Evolutionary conservation across 1,139 yeast genomes (phyloP).

Genomic region (Taiozyma sp.): DNA sequence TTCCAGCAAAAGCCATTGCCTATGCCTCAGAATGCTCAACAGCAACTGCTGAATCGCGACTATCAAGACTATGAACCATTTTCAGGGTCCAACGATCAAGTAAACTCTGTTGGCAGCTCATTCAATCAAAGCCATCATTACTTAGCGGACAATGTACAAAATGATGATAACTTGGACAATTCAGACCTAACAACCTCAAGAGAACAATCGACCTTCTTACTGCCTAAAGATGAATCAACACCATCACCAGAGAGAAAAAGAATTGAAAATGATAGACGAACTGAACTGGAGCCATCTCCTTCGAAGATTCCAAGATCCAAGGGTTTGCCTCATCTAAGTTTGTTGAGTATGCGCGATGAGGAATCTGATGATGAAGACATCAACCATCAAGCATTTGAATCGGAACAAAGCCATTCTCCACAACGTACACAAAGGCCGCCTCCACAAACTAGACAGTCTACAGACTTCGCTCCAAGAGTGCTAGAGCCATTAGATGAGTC

Average conservation of each 20-base stretch:
- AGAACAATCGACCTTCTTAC: not conserved
- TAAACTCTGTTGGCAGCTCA: not conserved
- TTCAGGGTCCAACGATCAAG: not conserved
- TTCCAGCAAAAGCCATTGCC: constrained; percentile 1
- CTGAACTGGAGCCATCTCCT: constrained; percentile 9
- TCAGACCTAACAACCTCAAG: constrained; percentile 3
- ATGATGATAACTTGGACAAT: constrained; percentile 4
- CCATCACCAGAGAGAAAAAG: constrained; percentile 5
- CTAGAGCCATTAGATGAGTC: constrained; percentile 11
- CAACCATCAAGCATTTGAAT: not conserved
- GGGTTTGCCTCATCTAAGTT: constrained; percentile 22
- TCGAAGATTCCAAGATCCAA: constrained; percentile 21
- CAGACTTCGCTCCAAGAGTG: constrained; percentile 5
- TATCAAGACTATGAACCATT: not conserved
- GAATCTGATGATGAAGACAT: constrained; percentile 12
- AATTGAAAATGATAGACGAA: not conserved
- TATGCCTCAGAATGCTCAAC: not conserved
- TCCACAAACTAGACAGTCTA: not conserved
- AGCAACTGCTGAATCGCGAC: not conserved
- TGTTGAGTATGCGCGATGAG: constrained; percentile 20
- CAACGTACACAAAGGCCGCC: not conserved
- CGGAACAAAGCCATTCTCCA: not conserved
- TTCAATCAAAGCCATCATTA: constrained; percentile 4
- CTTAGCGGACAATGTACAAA: constrained; percentile 10
- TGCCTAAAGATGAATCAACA: constrained; percentile 11